phyloP scores from a whole-genome alignment of 805 yeast genomes.

The Yarrowia deformans region DNA sequence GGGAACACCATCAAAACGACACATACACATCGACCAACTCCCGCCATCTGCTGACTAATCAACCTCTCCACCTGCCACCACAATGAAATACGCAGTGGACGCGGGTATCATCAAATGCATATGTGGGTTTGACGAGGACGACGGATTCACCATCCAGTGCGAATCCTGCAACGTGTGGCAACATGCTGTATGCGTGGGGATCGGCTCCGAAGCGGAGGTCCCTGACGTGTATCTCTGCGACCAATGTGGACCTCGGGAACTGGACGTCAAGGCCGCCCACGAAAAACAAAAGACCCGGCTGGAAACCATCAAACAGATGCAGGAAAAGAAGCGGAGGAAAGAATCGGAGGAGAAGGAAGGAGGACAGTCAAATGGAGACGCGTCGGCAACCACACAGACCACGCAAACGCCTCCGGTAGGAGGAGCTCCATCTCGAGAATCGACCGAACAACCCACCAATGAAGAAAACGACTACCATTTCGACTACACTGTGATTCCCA shows the following conservation, averaged over 20 bases:
- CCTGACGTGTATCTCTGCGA: slow-evolving; percentile 87
- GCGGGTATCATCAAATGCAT: slow-evolving; percentile 88
- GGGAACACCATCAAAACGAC: neutral
- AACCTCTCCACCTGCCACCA: neutral
- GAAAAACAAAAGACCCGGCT: slow-evolving; percentile 51
- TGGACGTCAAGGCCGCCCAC: slow-evolving; percentile 57
- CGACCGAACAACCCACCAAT: slow-evolving; percentile 31
- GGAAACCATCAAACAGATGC: slow-evolving; percentile 30
- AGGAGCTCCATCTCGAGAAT: slow-evolving; percentile 12
- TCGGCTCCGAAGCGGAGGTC: slow-evolving; percentile 70
- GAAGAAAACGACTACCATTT: slow-evolving; percentile 36
- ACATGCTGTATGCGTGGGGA: slow-evolving; percentile 90
- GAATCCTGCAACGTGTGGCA: slow-evolving; percentile 94
- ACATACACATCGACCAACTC: neutral
- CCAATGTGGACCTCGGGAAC: slow-evolving; percentile 63
- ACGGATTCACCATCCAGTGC: slow-evolving; percentile 94
- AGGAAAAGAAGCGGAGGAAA: slow-evolving; percentile 26
- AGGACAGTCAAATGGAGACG: slow-evolving; percentile 16
- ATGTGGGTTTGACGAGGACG: slow-evolving; percentile 88
- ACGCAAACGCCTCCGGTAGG: slow-evolving; percentile 16
- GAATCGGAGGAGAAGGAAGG: slow-evolving; percentile 37
- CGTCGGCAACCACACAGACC: slow-evolving; percentile 26
- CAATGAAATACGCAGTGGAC: slow-evolving; percentile 53
- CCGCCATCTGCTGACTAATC: neutral
- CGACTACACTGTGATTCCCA: slow-evolving; percentile 30